These are phyloP conservation scores for Favolaschia claudopus DNA, from an alignment of 768 basidiomycete genomes.

Conservation along the genomic window DNA sequence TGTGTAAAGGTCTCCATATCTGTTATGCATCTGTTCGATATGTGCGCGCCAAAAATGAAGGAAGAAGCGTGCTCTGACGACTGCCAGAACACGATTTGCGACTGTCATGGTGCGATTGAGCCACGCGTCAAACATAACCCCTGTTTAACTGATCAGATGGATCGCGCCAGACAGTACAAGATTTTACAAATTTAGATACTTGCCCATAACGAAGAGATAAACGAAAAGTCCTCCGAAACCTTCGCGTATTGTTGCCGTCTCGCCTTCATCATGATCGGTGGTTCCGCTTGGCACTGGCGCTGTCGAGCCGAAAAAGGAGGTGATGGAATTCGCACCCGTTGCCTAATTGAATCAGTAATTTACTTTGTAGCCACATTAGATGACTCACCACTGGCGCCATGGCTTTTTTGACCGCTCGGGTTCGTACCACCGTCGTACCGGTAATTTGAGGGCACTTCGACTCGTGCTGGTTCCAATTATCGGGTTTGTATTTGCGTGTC, in stretches of 20 bases:
- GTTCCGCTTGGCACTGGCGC: too few relatives aligned
- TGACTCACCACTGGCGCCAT: background rate
- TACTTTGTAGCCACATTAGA: background rate
- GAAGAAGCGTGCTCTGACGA: slow-evolving; percentile 28
- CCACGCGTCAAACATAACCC: slow-evolving; percentile 33
- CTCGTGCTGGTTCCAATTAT: slow-evolving; percentile 6
- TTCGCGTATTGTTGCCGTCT: background rate
- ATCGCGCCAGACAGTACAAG: background rate
- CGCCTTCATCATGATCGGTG: background rate
- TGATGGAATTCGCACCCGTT: background rate
- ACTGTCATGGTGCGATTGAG: slow-evolving; percentile 23
- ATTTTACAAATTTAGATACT: background rate
- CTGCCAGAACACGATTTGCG: slow-evolving; percentile 23
- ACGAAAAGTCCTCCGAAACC: slow-evolving; percentile 31
- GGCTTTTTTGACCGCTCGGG: background rate
- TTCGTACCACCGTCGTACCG: background rate
- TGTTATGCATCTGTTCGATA: slow-evolving; percentile 7
- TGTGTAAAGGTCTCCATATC: slow-evolving; percentile 30
- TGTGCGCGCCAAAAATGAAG: slow-evolving; percentile 30
- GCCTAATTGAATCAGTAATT: background rate
- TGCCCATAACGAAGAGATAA: slow-evolving; percentile 33
- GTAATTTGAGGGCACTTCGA: background rate
- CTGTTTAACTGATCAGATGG: background rate
- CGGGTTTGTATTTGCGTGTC: background rate
- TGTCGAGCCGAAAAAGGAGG: background rate